Percentiles rank a stretch among this genome's conserved stretches.
Evolutionary conservation across 2,329 filamentous ascomycete species (phyloP).

Genomic region (Exophiala sp.): DNA sequence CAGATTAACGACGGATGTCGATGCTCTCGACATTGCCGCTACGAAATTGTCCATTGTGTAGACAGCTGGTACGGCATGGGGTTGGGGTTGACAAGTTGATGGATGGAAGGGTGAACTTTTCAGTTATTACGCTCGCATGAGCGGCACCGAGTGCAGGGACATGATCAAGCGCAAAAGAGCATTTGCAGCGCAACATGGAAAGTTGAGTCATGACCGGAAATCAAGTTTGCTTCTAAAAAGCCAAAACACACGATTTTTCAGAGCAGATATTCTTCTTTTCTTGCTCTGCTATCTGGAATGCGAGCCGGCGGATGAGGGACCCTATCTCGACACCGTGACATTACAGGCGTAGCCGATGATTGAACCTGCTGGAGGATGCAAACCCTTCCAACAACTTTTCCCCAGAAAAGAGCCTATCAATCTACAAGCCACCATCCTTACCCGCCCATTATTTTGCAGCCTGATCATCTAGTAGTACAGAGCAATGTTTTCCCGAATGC

Average conservation of each 20-base stretch:
- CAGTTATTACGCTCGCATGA: slow-evolving; percentile 39
- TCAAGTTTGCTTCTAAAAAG: slow-evolving; percentile 25
- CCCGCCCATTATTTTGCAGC: too few species aligned
- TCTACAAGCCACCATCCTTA: too few species aligned
- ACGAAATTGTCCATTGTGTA: slow-evolving; percentile 99
- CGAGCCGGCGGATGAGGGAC: not conserved
- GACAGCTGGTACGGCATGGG: slow-evolving; percentile 6
- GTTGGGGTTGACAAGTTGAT: slow-evolving; percentile 20
- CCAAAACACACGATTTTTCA: slow-evolving; percentile 1
- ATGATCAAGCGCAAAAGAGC: slow-evolving; percentile 30
- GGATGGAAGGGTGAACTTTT: slow-evolving; percentile 30
- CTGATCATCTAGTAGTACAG: slow-evolving; percentile 10
- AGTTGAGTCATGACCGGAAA: slow-evolving; percentile 36
- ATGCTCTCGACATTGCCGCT: slow-evolving; percentile 97
- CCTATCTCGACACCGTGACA: not conserved
- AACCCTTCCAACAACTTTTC: too few species aligned
- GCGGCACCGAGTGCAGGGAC: slow-evolving; percentile 33
- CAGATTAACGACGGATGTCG: slow-evolving; percentile 90
- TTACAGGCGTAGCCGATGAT: not conserved
- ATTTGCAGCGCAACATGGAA: slow-evolving; percentile 25
- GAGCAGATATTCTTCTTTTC: slow-evolving; percentile 19
- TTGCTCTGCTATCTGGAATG: slow-evolving; percentile 1
- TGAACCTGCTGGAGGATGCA: too few species aligned
- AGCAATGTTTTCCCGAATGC: not conserved
- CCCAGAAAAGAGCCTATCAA: too few species aligned